Conservation (phyloP, 495 filamentous ascomycete species). For the Rhizodiscina lignyota region DNA sequence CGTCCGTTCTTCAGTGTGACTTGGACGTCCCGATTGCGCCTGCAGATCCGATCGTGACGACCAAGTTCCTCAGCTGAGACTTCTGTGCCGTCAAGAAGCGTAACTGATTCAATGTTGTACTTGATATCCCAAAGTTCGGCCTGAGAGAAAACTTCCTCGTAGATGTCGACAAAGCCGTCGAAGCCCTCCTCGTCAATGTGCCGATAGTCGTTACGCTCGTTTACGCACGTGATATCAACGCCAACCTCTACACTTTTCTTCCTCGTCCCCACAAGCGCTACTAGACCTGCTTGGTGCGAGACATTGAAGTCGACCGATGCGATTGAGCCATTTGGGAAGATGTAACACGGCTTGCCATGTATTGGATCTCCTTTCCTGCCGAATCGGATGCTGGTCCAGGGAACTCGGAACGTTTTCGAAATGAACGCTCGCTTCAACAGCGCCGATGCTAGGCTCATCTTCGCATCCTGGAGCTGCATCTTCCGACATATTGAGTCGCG, state of each 20-base stretch:
- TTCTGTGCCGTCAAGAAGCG: constrained; percentile 17
- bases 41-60: constrained; percentile 15
- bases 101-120: constrained; percentile 20
- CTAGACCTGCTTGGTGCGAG: constrained; percentile 70
- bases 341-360: constrained; percentile 45
- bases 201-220: constrained; percentile 46
- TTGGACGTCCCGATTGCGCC: constrained; percentile 14
- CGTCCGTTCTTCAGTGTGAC: constrained; percentile 11
- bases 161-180: constrained; percentile 54
- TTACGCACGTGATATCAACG: constrained; percentile 46
- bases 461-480: constrained; percentile 46
- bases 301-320: constrained; percentile 63
- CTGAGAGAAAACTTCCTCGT: constrained; percentile 57
- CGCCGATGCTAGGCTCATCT: constrained; percentile 54
- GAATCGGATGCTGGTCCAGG: constrained; percentile 48
- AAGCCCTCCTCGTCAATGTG: constrained; percentile 35
- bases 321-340: constrained; percentile 7
- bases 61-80: constrained; percentile 17
- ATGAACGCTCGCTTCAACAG: constrained; percentile 68
- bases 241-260: constrained; percentile 1
- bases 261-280: constrained; percentile 38
- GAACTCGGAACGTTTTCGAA: constrained; percentile 38
- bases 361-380: constrained; percentile 39
- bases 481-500: constrained; percentile 33
- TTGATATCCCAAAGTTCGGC: constrained; percentile 43